Evolutionary conservation across 192 early-diverging fungal genomes (phyloP), one percentile per base, ranked within the genome.

Genomic region (Lunasporangiospora selenospora): DNA sequence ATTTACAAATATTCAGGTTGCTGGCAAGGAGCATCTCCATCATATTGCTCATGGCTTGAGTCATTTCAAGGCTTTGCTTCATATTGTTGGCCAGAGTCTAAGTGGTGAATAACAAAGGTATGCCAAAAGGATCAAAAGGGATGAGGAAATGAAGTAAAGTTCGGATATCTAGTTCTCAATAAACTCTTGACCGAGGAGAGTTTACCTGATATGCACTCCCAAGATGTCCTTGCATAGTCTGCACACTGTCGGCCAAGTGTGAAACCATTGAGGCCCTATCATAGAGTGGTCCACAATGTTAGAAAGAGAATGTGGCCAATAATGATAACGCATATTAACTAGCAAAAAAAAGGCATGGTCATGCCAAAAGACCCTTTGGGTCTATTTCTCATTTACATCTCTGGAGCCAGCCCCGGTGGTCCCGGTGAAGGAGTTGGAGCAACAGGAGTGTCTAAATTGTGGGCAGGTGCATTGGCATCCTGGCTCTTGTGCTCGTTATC

Each of bases 11-110:
- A n/a, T 29, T 63, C 26, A 69, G 23, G 45, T 73, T 79, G 18
- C 56, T 55, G 32, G 65, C 49, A 23, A 79, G 62, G 24, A 76
- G 53, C 39, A 77, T 40, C 7, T 80, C 75, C 63, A 75, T 64
- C 58, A 75, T 63, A n/a, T 54, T 52, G 34, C 67, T 80, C 75
- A 80, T 77, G 1, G 59, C 43, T 18, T 77, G 58, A n/a, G 67
- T 75, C 75, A 80, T 80, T 31, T 80, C 75, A 42, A 80, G 47
- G 42, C 67, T 71, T 34, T 67, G 67, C 48, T 67, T 55, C 11
- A 80, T 41, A 41, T 63, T 76, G n/a, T 53, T 61, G 0, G 67
- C 62, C 51, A 80, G 49, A 2, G 75, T 62, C 79, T 80, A 56
- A n/a, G n/a, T n/a, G n/a, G n/a, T n/a, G n/a, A n/a, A n/a, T n/a